A percentile compares a stretch with the other conserved stretches of the same genome.
Conservation (phyloP, 73 alveolate species). For the Paramecium tetraurelia region DNA sequence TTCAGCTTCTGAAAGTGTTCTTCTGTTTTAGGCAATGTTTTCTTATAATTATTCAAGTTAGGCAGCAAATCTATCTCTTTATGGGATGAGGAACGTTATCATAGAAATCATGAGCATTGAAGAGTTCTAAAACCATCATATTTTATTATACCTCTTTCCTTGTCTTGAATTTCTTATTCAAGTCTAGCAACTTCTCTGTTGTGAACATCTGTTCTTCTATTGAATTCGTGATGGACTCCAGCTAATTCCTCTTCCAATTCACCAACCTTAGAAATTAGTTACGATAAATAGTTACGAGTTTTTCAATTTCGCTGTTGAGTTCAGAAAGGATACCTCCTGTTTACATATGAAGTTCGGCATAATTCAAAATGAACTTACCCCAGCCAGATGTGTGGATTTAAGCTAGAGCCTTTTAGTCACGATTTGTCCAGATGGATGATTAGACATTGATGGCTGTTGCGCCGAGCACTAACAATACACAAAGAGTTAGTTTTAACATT, state of each 20-base stretch:
- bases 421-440: slow-evolving; percentile 31
- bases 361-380: slow-evolving; percentile 44
- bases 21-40: slow-evolving; percentile 19
- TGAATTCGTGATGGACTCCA: slow-evolving; percentile 22
- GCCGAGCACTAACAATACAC: not conserved
- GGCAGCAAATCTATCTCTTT: slow-evolving; percentile 38
- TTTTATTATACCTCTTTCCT: slow-evolving; percentile 15
- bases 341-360: slow-evolving; percentile 47
- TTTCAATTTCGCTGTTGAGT: slow-evolving; percentile 4
- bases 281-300: not conserved
- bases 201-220: slow-evolving; percentile 40
- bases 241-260: slow-evolving; percentile 18
- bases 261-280: not conserved
- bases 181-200: slow-evolving; percentile 41
- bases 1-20: not conserved
- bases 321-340: slow-evolving; percentile 40
- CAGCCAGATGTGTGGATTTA: not conserved
- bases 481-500: slow-evolving; percentile 32
- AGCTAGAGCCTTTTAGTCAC: slow-evolving; percentile 19
- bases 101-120: slow-evolving; percentile 47
- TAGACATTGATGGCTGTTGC: slow-evolving; percentile 43
- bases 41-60: slow-evolving; percentile 40
- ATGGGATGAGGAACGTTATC: slow-evolving; percentile 46
- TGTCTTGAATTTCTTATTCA: slow-evolving; percentile 42
- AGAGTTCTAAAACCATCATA: not conserved